Conservation (phyloP, 2,329 filamentous ascomycete genomes). For the Colletotrichum chlorophyti region DNA sequence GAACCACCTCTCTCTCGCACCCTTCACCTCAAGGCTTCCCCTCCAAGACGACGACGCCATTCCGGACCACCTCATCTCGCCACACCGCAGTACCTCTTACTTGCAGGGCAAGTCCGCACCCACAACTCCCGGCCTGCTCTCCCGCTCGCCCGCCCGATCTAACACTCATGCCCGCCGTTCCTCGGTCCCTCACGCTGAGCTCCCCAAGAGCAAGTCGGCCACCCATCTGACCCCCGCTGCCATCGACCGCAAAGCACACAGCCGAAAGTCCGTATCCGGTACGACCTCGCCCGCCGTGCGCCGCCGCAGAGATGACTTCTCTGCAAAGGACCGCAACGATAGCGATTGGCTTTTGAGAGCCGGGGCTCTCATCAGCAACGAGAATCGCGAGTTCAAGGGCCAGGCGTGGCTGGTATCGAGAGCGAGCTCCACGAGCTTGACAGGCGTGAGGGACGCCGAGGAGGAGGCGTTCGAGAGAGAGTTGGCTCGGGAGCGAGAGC, state of each 20-base stretch:
- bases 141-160: constrained; percentile 60
- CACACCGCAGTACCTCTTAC: constrained; percentile 56
- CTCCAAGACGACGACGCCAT: constrained; percentile 60
- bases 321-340: constrained; percentile 48
- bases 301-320: constrained; percentile 22
- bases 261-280: constrained; percentile 35
- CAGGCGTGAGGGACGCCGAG: constrained; percentile 57
- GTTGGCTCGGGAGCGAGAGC: constrained; percentile 56
- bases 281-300: constrained; percentile 39
- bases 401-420: constrained; percentile 73
- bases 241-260: constrained; percentile 29
- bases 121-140: constrained; percentile 68
- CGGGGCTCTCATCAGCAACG: constrained; percentile 66
- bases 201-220: constrained; percentile 70
- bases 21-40: constrained; percentile 67
- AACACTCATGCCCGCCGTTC: constrained; percentile 53
- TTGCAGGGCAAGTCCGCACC: constrained; percentile 69
- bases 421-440: constrained; percentile 68
- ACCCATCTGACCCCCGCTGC: constrained; percentile 53
- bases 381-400: constrained; percentile 71
- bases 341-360: constrained; percentile 72
- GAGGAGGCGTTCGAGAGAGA: constrained; percentile 61
- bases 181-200: constrained; percentile 41
- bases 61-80: constrained; percentile 42
- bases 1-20: constrained; percentile 68